Percentiles rank a stretch among this genome's conserved stretches.
Conservation (phyloP, 2,329 filamentous ascomycete genomes). For the Cryphonectria radicalis region DNA sequence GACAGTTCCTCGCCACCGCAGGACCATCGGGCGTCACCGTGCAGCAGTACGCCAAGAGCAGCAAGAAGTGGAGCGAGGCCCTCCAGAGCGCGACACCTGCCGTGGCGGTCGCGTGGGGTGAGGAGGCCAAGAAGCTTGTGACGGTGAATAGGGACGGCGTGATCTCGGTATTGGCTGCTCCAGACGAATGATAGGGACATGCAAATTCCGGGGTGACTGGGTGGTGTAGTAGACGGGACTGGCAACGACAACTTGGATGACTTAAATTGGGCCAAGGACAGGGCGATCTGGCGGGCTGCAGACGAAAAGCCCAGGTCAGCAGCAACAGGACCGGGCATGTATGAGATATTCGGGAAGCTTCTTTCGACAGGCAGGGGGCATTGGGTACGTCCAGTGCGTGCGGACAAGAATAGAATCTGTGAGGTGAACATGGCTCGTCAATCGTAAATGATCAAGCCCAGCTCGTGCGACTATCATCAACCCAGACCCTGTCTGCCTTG, state of each 20-base stretch:
- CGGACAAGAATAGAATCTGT: background rate
- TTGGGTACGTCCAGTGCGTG: background rate
- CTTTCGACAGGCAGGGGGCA: background rate
- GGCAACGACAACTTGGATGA: background rate
- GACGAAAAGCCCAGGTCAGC: background rate
- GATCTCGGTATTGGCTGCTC: slow-evolving; percentile 69
- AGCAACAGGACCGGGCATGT: background rate
- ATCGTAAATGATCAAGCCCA: background rate
- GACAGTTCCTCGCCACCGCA: slow-evolving; percentile 85
- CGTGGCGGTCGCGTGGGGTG: slow-evolving; percentile 77
- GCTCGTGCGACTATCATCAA: background rate
- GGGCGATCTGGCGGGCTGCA: background rate
- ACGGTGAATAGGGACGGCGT: slow-evolving; percentile 76
- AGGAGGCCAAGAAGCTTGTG: slow-evolving; percentile 73
- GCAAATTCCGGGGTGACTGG: background rate
- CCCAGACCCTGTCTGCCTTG: background rate
- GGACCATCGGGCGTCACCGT: slow-evolving; percentile 83
- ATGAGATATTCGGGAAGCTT: slow-evolving; percentile 13
- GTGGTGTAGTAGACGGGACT: background rate
- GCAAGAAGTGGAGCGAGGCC: slow-evolving; percentile 88
- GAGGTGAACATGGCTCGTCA: background rate
- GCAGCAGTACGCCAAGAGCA: slow-evolving; percentile 84
- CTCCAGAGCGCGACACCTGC: slow-evolving; percentile 76
- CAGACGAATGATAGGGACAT: slow-evolving; percentile 44
- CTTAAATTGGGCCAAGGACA: background rate